Percentiles rank a stretch among this genome's conserved stretches.
phyloP scores from a whole-genome alignment of 257 asterid genomes.

The Leonotis leonurus region DNA sequence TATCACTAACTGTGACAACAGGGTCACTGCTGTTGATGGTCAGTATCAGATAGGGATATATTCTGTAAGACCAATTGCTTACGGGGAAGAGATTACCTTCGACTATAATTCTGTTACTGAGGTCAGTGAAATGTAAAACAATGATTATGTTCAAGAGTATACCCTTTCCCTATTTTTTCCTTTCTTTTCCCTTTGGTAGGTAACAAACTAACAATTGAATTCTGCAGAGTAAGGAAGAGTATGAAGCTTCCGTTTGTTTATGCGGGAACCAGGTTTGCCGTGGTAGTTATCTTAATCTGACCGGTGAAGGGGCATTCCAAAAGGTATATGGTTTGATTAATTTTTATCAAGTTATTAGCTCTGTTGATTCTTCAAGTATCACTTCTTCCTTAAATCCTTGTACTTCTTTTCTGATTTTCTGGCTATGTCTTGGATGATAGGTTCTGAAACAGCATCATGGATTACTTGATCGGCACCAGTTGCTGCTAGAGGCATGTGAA shows the following conservation, averaged over 20 bases:
- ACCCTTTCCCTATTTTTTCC: not conserved
- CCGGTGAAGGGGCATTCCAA: conserved; percentile 94
- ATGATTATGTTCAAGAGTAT: not conserved
- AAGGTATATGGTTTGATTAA: conserved; percentile 81
- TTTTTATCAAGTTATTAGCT: too few relatives aligned
- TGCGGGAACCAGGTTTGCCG: conserved; percentile 99
- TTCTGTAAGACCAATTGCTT: conserved; percentile 82
- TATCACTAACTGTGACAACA: conserved; percentile 29
- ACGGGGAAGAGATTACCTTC: conserved; percentile 94
- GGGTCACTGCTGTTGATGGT: conserved; percentile 99
- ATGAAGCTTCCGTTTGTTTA: conserved; percentile 96
- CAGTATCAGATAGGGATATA: conserved; percentile 97
- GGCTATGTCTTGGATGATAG: conserved; percentile 26
- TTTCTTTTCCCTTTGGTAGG: not conserved
- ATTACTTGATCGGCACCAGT: conserved; percentile 69
- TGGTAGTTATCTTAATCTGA: conserved; percentile 88
- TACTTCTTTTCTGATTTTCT: not conserved
- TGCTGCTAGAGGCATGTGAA: conserved; percentile 94
- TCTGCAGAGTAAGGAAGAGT: conserved; percentile 95
- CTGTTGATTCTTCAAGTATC: not conserved
- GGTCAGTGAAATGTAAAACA: conserved; percentile 45
- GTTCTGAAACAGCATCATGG: conserved; percentile 88
- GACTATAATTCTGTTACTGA: conserved; percentile 98
- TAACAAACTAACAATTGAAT: conserved; percentile 21
- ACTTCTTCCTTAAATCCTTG: not conserved